Evolutionary conservation across 257 asterid genomes (phyloP), one percentile per base, ranked within the genome.

Genomic region (Capsicum rhomboideum): DNA sequence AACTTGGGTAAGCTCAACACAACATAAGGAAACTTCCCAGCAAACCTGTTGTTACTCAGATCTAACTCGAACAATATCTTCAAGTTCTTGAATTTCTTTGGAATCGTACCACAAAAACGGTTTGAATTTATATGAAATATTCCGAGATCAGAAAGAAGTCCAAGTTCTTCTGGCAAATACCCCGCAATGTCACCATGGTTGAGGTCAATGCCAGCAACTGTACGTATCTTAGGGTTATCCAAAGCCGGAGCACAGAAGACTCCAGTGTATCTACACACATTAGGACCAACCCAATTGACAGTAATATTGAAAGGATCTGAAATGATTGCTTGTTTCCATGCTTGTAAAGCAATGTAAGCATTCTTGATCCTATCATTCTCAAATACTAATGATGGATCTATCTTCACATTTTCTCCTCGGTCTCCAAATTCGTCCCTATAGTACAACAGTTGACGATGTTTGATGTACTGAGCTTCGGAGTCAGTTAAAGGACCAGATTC

Each of bases 121-220:
- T 93, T 94, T 68, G 94, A 90, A 82, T 94, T 94, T 50, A 94
- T 92, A 87, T 94, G 98, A 82, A 93, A 94, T 82, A 94, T 53
- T 18, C 91, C 98, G 18, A 94, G 95, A 94, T 94, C 98, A n/a
- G 90, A 82, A 58, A 94, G 92, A 11, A 94, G 89, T 3, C 98
- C 95, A 26, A 94, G 94, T 85, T 94, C 98, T 56, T 91, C 97
- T 0, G 98, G 98, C 12, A 94, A 89, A 74, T 94, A 94, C 0
- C 98, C 98, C 2, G 98, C 98, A 82, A 94, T 94, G 86, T 94
- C 98, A 7, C 93, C 97, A 44, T 94, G 98, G 94, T 94, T 93
- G 34, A 93, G 93, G 84, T 94, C 98, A 67, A 94, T 92, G 50
- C 93, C 97, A 11, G 97, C 98, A 1, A 94, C 97, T 0, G 97